Base-by-base conservation (phyloP, 1,284 basidiomycete species). In the Wallemia mellicola region DNA sequence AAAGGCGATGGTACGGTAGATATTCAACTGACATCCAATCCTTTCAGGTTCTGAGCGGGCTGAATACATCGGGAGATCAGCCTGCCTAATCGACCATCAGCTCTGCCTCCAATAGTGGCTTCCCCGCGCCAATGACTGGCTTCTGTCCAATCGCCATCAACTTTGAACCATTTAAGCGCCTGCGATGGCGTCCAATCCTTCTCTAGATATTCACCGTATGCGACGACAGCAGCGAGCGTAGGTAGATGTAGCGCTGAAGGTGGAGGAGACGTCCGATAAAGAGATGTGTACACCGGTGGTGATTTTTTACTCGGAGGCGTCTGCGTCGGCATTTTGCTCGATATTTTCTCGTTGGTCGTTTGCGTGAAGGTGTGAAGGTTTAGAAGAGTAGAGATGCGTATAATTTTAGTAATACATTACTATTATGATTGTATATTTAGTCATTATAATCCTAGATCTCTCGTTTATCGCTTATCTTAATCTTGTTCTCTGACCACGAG, bases 141-240 rank as follows among this genome's bases (percentile, higher is more conserved):
- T 61, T 61, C 38, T 60, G 60, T 56, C 63, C 61, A 27, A 61
- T 19, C 7, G 30, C 63, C 19, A 26, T 57, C 55, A 25, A 57
- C 55, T 28, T 57, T 57, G 24, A 57, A 57, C 55, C 55, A 57
- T n/a, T 57, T 57, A 7, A 57, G 22, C 2, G 55, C 55, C 55
- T 57, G 55, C 15, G 55, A 19, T 24, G 55, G 55, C 55, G 55
- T 57, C 55, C 55, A 57, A 28, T 57, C 55, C 15, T 28, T 26
- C 55, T 57, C 55, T 7, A 57, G 55, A n/a, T 57, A 57, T n/a
- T 57, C 55, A 14, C 25, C 55, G 24, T 57, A 57, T 25, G 55
- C 55, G 3, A 57, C 55, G 17, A 57, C 55, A 26, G 55, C 55
- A 25, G 55, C 55, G 7, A 57, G 22, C 15, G 55, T 57, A 25